Base-by-base conservation (phyloP, 257 asterid species). In the Solanum pimpinellifolium region DNA sequence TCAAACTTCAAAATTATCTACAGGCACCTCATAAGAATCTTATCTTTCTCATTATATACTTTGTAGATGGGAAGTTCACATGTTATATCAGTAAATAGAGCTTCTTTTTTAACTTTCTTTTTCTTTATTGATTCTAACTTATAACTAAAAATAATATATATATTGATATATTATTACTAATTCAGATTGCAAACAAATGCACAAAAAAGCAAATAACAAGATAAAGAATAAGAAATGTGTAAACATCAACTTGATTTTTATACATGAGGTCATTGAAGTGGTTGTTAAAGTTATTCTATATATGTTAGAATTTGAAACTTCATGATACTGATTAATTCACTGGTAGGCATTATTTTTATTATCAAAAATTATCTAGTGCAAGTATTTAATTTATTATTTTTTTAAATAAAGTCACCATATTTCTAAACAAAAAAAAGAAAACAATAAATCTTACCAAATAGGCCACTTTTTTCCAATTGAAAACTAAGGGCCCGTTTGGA, bases 21-120 rank as follows among this genome's bases (percentile, higher is more conserved):
- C 18, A 47, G 82, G 86, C 35, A 68, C 47, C 86, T 77, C 83
- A 80, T 44, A 80, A 81, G 83, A 87, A 87, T 82, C 75, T 56
- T 69, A 46, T 46, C 56, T 72, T 86, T 80, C 72, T 66, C 83
- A 29, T 76, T 23, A 46, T 37, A 46, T 37, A 46, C 39, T 78
- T 77, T 27, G 14, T 25, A 78, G 65, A 4, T 78, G 11, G 41
- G 66, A 78, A 46, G 42, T 46, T 78, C 84, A 78, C 84, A 70
- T 83, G 62, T 69, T 66, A 65, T 65, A 33, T 82, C 81, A 69
- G 20, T 70, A 29, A 69, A 39, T 44, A 87, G 37, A 46, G 2
- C 84, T 27, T 27, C 18, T 14, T 25, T 78, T 77, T 56, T 15
- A 15, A 72, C 78, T 72, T 70, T 44, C 3, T 9, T 42, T 76